Evolutionary conservation across 768 basidiomycete genomes (phyloP), one percentile per base, ranked within the genome.

Genomic region (Clavulina sp.): DNA sequence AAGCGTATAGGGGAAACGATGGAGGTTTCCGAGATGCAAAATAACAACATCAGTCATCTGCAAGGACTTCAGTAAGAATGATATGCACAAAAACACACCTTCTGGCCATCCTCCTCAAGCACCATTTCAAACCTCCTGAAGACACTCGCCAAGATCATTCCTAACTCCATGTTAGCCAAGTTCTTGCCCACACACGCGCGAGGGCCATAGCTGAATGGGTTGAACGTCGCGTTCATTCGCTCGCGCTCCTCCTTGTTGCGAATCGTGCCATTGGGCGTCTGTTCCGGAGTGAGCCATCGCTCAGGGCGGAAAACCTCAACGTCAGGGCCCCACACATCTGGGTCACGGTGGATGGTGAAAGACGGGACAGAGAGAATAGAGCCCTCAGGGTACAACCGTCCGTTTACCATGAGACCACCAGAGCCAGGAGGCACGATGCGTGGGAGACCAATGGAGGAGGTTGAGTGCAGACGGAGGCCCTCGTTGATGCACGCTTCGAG

Each of bases 401-500:
- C 81, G 44, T 60, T 63, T 6, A 70, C 62, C 1, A 72, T 76
- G 52, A 89, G 61, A 1, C 88, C 87, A 1, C 88, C 87, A 9
- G 13, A 9, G 41, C 77, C 83, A 49, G 78, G 71, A 1, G 86
- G 83, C 5, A 80, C 80, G 36, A 83, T 56, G 19, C 88, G 78
- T 23, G 91, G 84, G 18, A 95, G 75, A 13, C 91, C 91, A 28
- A 91, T 69, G 2, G 61, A 62, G 4, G 57, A 84, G 0, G 88
- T 88, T 1, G 84, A 83, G 67, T 92, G 87, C 5, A 88, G 61
- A 2, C 91, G 79, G 29, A 95, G 71, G 2, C 72, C 80, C 65
- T 95, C 91, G 61, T 85, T 78, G 66, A 93, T 83, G 63, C 81
- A 84, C 0, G 89, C 88, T 43, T 86, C 78, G 57, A 92, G 74